These are phyloP conservation scores for Helotiales sp. DNA, from an alignment of 2,329 filamentous ascomycete species.

Conservation along the genomic window DNA sequence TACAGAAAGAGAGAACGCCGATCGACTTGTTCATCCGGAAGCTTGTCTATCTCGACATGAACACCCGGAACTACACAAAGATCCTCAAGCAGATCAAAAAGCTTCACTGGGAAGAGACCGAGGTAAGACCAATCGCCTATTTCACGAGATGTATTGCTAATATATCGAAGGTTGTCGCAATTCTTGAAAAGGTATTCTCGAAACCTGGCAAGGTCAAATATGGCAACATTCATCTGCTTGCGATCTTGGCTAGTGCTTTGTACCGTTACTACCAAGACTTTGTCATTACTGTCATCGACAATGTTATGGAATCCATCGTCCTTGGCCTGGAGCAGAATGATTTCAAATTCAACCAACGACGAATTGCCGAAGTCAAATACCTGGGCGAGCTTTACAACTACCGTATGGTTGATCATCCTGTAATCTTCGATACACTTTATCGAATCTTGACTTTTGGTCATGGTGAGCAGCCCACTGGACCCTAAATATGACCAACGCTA, in stretches of 20 bases:
- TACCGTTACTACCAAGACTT: conserved; percentile 93
- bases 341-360: conserved; percentile 95
- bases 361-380: conserved; percentile 95
- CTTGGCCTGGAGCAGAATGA: conserved; percentile 94
- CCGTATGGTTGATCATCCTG: conserved; percentile 91
- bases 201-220: conserved; percentile 98
- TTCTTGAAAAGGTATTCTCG: conserved; percentile 81
- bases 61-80: conserved; percentile 91
- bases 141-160: conserved; percentile 27
- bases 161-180: conserved; percentile 41
- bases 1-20: conserved; percentile 94
- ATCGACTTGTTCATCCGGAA: conserved; percentile 93
- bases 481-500: conserved; percentile 25
- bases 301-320: conserved; percentile 84
- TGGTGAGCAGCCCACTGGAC: conserved; percentile 48
- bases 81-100: conserved; percentile 93
- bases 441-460: conserved; percentile 94
- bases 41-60: conserved; percentile 91
- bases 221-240: conserved; percentile 91
- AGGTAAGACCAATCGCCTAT: conserved; percentile 54
- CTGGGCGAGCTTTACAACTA: conserved; percentile 97
- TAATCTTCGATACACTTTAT: conserved; percentile 95
- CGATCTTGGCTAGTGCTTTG: conserved; percentile 84
- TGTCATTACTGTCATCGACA: conserved; percentile 88
- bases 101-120: conserved; percentile 94